Base-by-base conservation (phyloP, 2,329 filamentous ascomycete genomes). In the Falciphora oryzae region DNA sequence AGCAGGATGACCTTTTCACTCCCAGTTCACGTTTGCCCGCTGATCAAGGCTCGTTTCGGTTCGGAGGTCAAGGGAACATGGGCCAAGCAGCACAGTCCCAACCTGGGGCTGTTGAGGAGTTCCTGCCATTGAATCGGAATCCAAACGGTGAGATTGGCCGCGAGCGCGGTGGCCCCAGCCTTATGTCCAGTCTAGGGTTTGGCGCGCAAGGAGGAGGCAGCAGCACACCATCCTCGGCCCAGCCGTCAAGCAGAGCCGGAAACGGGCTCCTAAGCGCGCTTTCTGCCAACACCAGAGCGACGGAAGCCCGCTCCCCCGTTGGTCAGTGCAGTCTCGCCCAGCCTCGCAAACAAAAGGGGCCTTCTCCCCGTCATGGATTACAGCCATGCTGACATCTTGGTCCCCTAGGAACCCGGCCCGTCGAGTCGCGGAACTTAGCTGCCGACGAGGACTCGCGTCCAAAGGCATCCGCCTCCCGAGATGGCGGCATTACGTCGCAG, bases 211-310 rank as follows among this genome's bases (percentile, higher is more conserved):
- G 61, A 27, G 75, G 61, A 8, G 29, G 75, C 76, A 62, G 73
- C 76, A 44, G 61, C 25, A 35, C 61, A 5, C 68, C 78, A 66
- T 73, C 75, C 57, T 71, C 73, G 57, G 67, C 77, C 27, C 71
- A 78, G 63, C 78, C 79, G 65, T 74, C 75, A 57, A 80, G 76
- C 65, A 78, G 84, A 64, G 73, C 74, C 27, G 85, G 82, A 16
- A 89, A 89, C 70, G 86, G 86, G 11, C 77, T 89, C 56, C 75
- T 89, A 59, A 89, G 86, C 70, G 86, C 85, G 4, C 75, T 89
- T n/a, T 86, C 85, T 58, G 85, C 84, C 6, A 88, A 83, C 67
- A 82, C 76, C 65, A 79, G 85, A 64, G 74, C 80, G 50, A 75
- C 76, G 59, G 82, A 87, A 60, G 74, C 72, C 38, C 80, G 82